These are phyloP conservation scores for Imleria badia DNA, from an alignment of 768 basidiomycete genomes.

Conservation along the genomic window DNA sequence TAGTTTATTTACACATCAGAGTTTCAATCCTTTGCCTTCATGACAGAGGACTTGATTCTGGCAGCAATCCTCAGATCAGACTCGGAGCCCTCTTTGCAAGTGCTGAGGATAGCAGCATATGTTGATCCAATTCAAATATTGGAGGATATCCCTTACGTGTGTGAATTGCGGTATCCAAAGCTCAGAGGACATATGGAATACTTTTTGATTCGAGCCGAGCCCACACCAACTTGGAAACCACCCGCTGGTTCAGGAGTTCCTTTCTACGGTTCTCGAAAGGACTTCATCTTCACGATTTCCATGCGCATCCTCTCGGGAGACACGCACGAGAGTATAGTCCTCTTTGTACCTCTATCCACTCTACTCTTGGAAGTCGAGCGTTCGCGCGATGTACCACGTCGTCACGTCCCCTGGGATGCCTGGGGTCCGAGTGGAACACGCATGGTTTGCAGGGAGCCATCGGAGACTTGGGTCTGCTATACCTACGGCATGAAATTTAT, in stretches of 20 bases:
- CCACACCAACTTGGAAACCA: constrained; percentile 28
- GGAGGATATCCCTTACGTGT: constrained; percentile 20
- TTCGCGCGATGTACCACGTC: constrained; percentile 3
- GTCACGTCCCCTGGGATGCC: constrained; percentile 24
- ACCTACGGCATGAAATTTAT: constrained; percentile 36
- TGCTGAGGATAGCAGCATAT: constrained; percentile 19
- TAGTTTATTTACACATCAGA: constrained; percentile 22
- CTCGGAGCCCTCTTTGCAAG: constrained; percentile 11
- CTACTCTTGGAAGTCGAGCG: constrained; percentile 25
- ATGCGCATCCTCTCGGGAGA: constrained; percentile 14
- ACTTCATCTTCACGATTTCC: constrained; percentile 35
- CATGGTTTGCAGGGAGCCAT: constrained; percentile 27
- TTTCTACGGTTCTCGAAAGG: constrained; percentile 22
- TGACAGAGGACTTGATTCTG: constrained; percentile 32
- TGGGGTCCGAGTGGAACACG: constrained; percentile 35
- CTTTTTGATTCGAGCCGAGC: constrained; percentile 35
- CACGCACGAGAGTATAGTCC: constrained; percentile 15
- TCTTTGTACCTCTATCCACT: constrained; percentile 34
- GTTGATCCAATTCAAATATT: constrained; percentile 1
- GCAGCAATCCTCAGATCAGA: constrained; percentile 13
- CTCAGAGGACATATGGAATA: constrained; percentile 15
- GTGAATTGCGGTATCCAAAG: constrained; percentile 28
- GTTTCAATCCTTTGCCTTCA: constrained; percentile 35
- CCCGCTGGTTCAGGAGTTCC: constrained; percentile 12
- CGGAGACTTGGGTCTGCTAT: constrained; percentile 37